A percentile compares a stretch with the other conserved stretches of the same genome.
Conservation (phyloP, 306 rosid genomes). For the Benincasa hispida region DNA sequence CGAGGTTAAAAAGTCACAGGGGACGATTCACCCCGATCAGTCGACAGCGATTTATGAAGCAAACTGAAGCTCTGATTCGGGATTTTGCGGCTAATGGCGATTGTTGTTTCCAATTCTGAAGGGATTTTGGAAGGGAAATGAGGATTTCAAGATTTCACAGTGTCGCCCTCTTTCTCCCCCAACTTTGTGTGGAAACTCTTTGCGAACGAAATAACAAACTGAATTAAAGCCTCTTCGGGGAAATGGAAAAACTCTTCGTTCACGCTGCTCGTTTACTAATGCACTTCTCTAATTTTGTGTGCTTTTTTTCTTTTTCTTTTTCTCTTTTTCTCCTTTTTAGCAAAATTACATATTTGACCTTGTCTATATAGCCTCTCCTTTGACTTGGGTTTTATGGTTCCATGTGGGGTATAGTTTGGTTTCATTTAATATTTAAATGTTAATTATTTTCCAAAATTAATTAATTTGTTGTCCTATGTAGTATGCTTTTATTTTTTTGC, state of each 20-base stretch:
- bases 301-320: neutral
- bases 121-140: neutral
- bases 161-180: neutral
- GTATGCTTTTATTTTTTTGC: neutral
- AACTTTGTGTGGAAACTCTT: neutral
- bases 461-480: neutral
- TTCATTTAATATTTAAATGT: neutral
- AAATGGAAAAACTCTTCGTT: neutral
- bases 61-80: neutral
- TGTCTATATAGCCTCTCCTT: neutral
- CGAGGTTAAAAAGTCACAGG: neutral
- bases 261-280: neutral
- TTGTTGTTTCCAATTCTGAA: neutral
- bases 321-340: neutral
- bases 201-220: neutral
- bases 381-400: neutral
- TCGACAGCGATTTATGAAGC: neutral
- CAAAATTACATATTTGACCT: neutral
- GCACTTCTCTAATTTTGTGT: neutral
- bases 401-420: neutral
- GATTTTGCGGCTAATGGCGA: neutral
- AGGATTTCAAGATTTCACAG: neutral
- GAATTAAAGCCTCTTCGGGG: neutral
- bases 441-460: neutral
- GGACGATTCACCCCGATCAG: conserved; percentile 3